Percentiles rank a stretch among this genome's conserved stretches.
phyloP scores from a whole-genome alignment of 2,329 filamentous ascomycete genomes.

The Xylariaceae sp. region DNA sequence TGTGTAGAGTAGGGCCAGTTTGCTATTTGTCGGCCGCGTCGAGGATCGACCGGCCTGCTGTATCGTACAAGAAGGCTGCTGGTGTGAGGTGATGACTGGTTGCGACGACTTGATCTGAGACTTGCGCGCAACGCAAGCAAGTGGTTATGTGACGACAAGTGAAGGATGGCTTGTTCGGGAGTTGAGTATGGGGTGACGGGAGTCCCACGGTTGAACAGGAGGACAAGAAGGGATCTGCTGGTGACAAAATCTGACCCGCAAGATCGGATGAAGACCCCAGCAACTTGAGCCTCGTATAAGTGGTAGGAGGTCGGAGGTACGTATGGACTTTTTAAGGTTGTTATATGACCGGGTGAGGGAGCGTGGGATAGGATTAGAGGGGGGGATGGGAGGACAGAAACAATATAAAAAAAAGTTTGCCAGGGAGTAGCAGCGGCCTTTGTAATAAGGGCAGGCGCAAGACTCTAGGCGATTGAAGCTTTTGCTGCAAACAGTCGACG shows the following conservation, averaged over 20 bases:
- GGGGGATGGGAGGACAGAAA: conserved; percentile 16
- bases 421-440: conserved; percentile 15
- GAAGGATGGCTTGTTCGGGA: conserved; percentile 18
- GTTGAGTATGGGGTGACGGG: conserved; percentile 14
- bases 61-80: conserved; percentile 13
- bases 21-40: conserved; percentile 42
- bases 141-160: conserved; percentile 17
- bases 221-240: conserved; percentile 18
- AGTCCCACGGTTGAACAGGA: conserved; percentile 11
- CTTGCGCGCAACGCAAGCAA: conserved; percentile 12
- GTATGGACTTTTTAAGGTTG: conserved; percentile 1
- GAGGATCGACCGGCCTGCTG: conserved; percentile 27
- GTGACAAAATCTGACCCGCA: conserved; percentile 15
- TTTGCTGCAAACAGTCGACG: conserved; percentile 27
- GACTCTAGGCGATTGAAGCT: conserved; percentile 20
- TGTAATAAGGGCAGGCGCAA: conserved; percentile 22
- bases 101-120: conserved; percentile 8
- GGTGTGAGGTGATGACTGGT: conserved; percentile 10
- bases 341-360: conserved; percentile 18
- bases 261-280: neutral
- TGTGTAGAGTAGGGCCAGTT: conserved; percentile 63
- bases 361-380: conserved; percentile 14
- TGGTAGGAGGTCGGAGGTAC: neutral
- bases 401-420: conserved; percentile 10
- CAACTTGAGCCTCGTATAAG: neutral